Percentiles rank a stretch among this genome's conserved stretches.
These are phyloP conservation scores for Dryas octopetala DNA, from an alignment of 306 rosid species.

Conservation along the genomic window DNA sequence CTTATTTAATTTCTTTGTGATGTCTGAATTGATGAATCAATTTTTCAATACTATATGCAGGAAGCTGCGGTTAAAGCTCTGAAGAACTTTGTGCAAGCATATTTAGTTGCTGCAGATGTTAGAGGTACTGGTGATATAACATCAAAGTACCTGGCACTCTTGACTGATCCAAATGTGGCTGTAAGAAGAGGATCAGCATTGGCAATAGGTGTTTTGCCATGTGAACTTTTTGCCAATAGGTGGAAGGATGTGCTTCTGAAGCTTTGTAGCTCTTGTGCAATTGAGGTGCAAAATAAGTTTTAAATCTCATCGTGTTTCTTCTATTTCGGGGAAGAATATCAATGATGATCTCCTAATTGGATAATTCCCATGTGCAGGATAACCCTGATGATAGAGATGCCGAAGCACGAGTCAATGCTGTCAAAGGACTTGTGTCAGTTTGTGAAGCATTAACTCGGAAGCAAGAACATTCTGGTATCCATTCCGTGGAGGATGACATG, in stretches of 20 bases:
- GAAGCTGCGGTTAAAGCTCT: slow-evolving; percentile 78
- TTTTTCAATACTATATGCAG: slow-evolving; percentile 43
- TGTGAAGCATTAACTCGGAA: slow-evolving; percentile 68
- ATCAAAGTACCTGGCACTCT: slow-evolving; percentile 66
- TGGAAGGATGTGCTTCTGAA: slow-evolving; percentile 84
- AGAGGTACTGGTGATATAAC: slow-evolving; percentile 50
- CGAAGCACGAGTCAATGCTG: slow-evolving; percentile 94
- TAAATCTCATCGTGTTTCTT: slow-evolving; percentile 20
- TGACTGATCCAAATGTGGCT: slow-evolving; percentile 82
- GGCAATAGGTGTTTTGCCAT: slow-evolving; percentile 82
- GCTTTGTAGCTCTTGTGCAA: slow-evolving; percentile 66
- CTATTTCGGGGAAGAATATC: slow-evolving; percentile 16
- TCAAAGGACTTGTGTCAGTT: slow-evolving; percentile 78
- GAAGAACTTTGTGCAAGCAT: slow-evolving; percentile 65
- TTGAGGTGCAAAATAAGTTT: slow-evolving; percentile 61
- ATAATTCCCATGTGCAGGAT: slow-evolving; percentile 50
- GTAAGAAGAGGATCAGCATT: slow-evolving; percentile 92
- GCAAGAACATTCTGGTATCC: slow-evolving; percentile 38
- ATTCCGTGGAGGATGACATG: slow-evolving; percentile 42
- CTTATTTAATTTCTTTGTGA: slow-evolving; percentile 20
- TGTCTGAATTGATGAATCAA: slow-evolving; percentile 17
- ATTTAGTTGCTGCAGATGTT: slow-evolving; percentile 47
- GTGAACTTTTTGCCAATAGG: slow-evolving; percentile 53
- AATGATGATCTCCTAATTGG: slow-evolving; percentile 8
- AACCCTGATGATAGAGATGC: slow-evolving; percentile 89